Conservation (phyloP, 257 asterid species). For the Plantago major region DNA sequence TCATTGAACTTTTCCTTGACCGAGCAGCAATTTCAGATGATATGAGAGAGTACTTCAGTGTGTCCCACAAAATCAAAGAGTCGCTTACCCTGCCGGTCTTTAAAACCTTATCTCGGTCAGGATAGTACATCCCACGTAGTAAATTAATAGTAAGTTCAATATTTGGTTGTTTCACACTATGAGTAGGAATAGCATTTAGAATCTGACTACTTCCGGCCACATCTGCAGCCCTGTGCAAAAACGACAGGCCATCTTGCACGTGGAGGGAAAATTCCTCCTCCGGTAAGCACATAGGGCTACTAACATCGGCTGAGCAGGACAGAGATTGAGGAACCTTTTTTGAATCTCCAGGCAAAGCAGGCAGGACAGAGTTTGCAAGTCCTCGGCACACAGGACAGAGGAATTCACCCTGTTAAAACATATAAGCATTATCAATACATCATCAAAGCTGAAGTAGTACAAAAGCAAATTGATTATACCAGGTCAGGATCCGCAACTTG, state of each 20-base stretch:
- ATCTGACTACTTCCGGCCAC: constrained; percentile 42
- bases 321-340: constrained; percentile 31
- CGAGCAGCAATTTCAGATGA: constrained; percentile 88
- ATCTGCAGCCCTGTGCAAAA: constrained; percentile 57
- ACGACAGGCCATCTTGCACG: constrained; percentile 56
- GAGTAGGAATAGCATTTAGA: constrained; percentile 52
- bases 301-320: constrained; percentile 29
- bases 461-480: constrained; percentile 40
- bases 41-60: constrained; percentile 75
- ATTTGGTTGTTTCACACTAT: constrained; percentile 39
- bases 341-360: constrained; percentile 49
- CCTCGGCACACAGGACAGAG: constrained; percentile 99
- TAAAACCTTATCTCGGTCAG: constrained; percentile 54
- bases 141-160: constrained; percentile 55
- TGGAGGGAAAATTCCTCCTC: constrained; percentile 33
- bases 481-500: constrained; percentile 94
- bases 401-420: constrained; percentile 79
- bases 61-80: constrained; percentile 80
- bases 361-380: constrained; percentile 81
- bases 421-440: constrained; percentile 21
- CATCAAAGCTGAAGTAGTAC: constrained; percentile 16
- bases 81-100: constrained; percentile 65
- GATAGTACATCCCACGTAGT: constrained; percentile 68
- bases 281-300: constrained; percentile 29
- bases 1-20: constrained; percentile 53